Conservation (phyloP, 345 rosid species). For the Euphorbia lathyris region DNA sequence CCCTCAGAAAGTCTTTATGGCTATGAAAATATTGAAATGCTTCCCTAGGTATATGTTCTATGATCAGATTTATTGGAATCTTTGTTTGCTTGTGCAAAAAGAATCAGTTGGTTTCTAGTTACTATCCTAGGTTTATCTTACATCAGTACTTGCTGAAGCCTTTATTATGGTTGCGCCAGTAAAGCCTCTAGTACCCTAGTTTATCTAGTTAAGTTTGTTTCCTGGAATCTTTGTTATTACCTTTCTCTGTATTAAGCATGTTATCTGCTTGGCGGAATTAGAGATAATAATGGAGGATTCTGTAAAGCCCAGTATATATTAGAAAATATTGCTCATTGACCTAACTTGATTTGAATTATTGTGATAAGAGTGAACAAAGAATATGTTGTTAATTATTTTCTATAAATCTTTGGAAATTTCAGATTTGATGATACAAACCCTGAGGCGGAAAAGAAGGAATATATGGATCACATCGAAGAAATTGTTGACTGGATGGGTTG, state of each 20-base stretch:
- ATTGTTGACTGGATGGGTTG: conserved; percentile 98
- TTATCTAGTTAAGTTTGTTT: background rate
- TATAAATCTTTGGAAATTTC: conserved; percentile 1
- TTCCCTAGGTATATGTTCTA: background rate
- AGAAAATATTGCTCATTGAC: background rate
- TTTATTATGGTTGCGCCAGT: too few species aligned
- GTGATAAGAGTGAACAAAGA: background rate
- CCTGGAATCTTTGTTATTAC: background rate
- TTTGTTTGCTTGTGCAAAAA: background rate
- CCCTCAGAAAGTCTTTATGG: too few species aligned
- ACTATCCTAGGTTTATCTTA: too few species aligned
- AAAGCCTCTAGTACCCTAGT: too few species aligned
- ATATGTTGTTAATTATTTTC: conserved; percentile 2
- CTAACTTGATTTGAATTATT: background rate
- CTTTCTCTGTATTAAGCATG: background rate
- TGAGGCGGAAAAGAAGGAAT: conserved; percentile 97
- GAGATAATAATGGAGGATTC: background rate
- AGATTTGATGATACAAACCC: conserved; percentile 97
- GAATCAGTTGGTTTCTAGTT: background rate
- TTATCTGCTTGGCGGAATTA: background rate
- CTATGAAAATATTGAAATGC: background rate
- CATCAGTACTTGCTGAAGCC: background rate
- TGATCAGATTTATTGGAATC: background rate
- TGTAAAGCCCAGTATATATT: background rate
- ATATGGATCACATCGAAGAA: conserved; percentile 90